Base-by-base conservation (phyloP, 305 asterid species). In the Fraxinus angustifolia region DNA sequence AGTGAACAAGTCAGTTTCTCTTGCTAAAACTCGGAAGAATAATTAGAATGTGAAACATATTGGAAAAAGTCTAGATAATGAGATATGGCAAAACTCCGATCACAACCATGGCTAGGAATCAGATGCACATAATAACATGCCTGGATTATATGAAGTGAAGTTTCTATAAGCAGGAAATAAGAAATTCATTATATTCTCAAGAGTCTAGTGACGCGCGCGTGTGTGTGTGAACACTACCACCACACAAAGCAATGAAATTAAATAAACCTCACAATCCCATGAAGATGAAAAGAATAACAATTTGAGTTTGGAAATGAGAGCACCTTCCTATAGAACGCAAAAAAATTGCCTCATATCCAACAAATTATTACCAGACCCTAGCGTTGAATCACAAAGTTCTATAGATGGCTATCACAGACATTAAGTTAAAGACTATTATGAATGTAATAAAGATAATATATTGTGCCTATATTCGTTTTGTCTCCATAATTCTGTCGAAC, bases 1-100 rank as follows among this genome's bases (percentile, higher is more conserved):
- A 67, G 81, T 6, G 28, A 23, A 80, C 28, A 33, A 76, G 71
- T 53, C 78, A 68, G 77, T 70, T 34, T 68, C 71, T 19, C 50
- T 67, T n/a, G 60, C 75, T 60, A 35, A 76, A 38, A 14, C 36
- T 62, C 80, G 12, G 7, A 68, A 60, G 76, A 76, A 48, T 73
- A 19, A 78, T 50, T 28, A 35, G 48, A 56, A 19, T 56, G 53
- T 14, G 23, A 75, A 73, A 33, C 53, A 48, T n/a, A 70, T 73
- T 35, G 50, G 21, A 73, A 83, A 45, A 53, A n/a, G 71, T 53
- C 4, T 42, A 26, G 31, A 81, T 34, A 38, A 6, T 31, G 76
- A 33, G 34, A 73, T 35, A 62, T 73, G 68, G 62, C 68, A 7
- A 17, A 17, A 50, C 77, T 80, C 79, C 30, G 1, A 33, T 10